Conservation (phyloP, 768 basidiomycete species). For the Lactarius hatsudake region DNA sequence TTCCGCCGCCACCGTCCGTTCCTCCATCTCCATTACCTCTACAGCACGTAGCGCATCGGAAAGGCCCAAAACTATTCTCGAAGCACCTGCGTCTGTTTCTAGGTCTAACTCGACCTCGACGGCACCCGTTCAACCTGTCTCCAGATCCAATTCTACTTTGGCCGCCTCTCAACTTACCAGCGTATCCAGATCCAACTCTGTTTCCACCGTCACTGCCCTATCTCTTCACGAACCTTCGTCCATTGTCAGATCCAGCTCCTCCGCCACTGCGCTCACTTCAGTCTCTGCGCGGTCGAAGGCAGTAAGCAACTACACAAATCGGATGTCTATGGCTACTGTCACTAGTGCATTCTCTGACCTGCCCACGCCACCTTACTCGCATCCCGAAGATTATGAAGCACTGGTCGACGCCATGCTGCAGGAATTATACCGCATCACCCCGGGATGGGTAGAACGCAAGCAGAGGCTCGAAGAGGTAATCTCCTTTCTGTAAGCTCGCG, state of each 20-base stretch:
- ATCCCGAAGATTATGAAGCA: constrained; percentile 21
- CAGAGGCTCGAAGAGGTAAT: constrained; percentile 24
- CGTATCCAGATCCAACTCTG: constrained; percentile 19
- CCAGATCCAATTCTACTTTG: constrained; percentile 18
- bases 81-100: constrained; percentile 4
- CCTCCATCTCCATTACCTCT: not conserved
- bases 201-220: constrained; percentile 16
- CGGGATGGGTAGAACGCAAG: constrained; percentile 27
- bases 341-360: constrained; percentile 14
- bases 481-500: not conserved
- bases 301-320: constrained; percentile 15
- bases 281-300: constrained; percentile 15
- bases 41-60: constrained; percentile 1
- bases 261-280: constrained; percentile 9
- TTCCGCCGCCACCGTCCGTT: constrained; percentile 18
- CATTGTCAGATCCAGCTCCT: constrained; percentile 17
- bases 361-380: constrained; percentile 20
- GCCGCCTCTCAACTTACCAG: not conserved
- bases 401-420: constrained; percentile 26
- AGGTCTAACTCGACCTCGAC: constrained; percentile 8
- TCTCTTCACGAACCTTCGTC: constrained; percentile 19
- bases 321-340: constrained; percentile 15
- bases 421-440: constrained; percentile 25
- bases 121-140: not conserved
- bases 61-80: constrained; percentile 3